These are phyloP conservation scores for Spergularia azorica DNA, from an alignment of 179 eudicot species.

Conservation along the genomic window DNA sequence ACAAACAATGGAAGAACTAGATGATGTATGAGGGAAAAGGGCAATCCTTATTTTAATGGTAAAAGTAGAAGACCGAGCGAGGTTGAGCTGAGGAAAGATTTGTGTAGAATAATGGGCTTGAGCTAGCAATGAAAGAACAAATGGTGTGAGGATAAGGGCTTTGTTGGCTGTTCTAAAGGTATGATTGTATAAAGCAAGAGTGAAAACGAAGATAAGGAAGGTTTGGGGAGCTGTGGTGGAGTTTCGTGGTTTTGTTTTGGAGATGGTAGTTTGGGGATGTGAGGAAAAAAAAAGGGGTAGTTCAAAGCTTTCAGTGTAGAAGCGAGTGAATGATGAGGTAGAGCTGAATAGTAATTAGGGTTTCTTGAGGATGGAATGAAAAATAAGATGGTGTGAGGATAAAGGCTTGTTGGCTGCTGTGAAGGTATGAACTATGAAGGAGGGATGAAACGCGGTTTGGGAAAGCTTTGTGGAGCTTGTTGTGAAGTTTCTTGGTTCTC, in stretches of 20 bases:
- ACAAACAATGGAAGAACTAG: background rate
- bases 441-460: background rate
- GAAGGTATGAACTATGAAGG: background rate
- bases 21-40: background rate
- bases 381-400: background rate
- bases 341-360: background rate
- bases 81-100: background rate
- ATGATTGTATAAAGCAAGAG: background rate
- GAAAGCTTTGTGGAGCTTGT: conserved; percentile 2
- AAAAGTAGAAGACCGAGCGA: background rate
- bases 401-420: background rate
- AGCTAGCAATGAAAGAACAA: conserved; percentile 4
- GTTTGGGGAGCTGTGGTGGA: conserved; percentile 2
- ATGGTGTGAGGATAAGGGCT: background rate
- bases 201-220: background rate
- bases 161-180: background rate
- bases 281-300: background rate
- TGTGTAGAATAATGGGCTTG: background rate
- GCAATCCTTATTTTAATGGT: background rate
- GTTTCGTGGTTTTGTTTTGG: background rate
- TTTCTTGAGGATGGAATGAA: conserved; percentile 1
- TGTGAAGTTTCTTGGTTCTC: background rate
- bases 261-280: background rate
- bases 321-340: background rate
- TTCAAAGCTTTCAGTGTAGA: background rate